Base-by-base conservation (phyloP, 148 eudicot genomes). In the Drosera capensis region DNA sequence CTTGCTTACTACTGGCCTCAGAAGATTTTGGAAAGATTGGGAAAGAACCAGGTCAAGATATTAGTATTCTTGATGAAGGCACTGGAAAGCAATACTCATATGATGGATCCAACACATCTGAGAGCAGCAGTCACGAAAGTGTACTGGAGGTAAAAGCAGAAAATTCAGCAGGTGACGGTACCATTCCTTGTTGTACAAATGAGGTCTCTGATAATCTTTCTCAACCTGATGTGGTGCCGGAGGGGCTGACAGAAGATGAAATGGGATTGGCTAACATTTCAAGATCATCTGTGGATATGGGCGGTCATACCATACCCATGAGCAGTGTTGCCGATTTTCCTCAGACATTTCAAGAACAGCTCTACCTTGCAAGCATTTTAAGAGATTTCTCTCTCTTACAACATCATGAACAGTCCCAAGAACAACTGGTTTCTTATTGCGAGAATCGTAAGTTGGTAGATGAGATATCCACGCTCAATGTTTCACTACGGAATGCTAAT, bases 311-410 rank as follows among this genome's bases (percentile, higher is more conserved):
- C 21, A 54, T 40, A 14, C 46, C 48, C 38, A 40, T n/a, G 29
- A 48, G 46, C 61, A 45, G 41, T 48, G 28, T 24, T 22, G 35
- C 35, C 51, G 65, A 58, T 45, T 48, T 50, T 44, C 41, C 64
- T 51, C 78, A 73, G 62, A 55, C 61, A 52, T 52, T 80, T 35
- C 77, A 60, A 36, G 81, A 83, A 53, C 86, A 83, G 54, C 48
- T 80, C 43, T 88, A 77, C 60, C 42, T 73, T 29, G 58, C 77
- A 36, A 71, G 45, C 48, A 50, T 78, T 37, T 65, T 56, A 2
- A 84, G 75, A 54, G 81, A 83, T 51, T 38, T 64, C 14, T 64
- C 47, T 38, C 61, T 58, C 39, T 54, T 71, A 55, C 73, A 74
- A 67, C 71, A 74, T 25, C 46, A 58, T 29, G 81, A 80, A 64